Evolutionary conservation across 805 yeast genomes (phyloP), one percentile per base, ranked within the genome.

Genomic region (Candida maesae): DNA sequence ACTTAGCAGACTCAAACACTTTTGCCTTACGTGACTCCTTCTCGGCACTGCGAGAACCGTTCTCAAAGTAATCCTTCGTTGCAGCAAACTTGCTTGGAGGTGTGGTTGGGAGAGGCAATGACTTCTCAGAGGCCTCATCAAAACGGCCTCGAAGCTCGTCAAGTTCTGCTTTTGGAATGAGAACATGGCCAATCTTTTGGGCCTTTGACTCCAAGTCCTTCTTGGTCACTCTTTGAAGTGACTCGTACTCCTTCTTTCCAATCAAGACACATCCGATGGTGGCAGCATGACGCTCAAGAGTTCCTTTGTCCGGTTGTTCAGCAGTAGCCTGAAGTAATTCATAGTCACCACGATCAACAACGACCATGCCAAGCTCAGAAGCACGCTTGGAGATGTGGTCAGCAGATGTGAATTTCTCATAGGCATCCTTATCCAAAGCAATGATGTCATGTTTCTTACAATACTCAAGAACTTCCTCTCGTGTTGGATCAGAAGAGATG

Each of bases 11-110:
- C 17, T 57, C 64, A 30, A 61, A 44, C 20, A 61, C 51, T 39
- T 53, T 60, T 6, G 58, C 65, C 25, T 49, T 50, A 15, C 45
- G 39, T 13, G 45, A 29, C 23, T 53, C 55, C 27, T 50, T 49
- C 35, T 55, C 59, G 25, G 55, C 61, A 32, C 57, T 52, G 18
- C 54, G 52, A 13, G 56, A 50, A 3, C 58, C 61, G 19, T 59
- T 56, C 35, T 64, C 68, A 46, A 61, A 64, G 39, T 53, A 61
- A 15, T 61, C 63, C 41, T 64, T 63, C 8, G 60, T 62, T 3
- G 60, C 61, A 19, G 58, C 44, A 31, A 64, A 65, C 39, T 62
- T 65, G 43, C 45, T 49, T 17, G 55, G 31, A 14, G 61, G 56
- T 2, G 58, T 42, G 0, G 39, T 23, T 29, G 56, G 49, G 9